phyloP scores from a whole-genome alignment of 306 rosid species.

The Cyamopsis tetragonoloba region DNA sequence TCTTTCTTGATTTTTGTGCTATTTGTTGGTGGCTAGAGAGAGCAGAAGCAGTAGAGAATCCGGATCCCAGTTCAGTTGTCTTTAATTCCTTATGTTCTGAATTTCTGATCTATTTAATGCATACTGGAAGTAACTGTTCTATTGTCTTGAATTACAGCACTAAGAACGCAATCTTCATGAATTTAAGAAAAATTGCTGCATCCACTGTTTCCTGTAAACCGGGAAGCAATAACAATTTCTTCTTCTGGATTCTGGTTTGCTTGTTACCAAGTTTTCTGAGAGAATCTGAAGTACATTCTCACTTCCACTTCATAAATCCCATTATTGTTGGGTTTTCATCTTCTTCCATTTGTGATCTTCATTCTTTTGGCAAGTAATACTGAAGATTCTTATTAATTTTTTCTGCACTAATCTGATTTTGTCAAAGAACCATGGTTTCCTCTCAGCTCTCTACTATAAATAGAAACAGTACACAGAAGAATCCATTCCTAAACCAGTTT shows the following conservation, averaged over 20 bases:
- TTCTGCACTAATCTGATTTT: constrained; percentile 1
- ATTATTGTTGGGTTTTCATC: constrained; percentile 46
- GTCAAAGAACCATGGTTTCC: constrained; percentile 54
- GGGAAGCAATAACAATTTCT: constrained; percentile 69
- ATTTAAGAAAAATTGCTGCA: constrained; percentile 50
- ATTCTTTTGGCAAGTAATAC: constrained; percentile 24
- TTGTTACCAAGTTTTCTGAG: constrained; percentile 56
- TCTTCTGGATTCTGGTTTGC: constrained; percentile 66
- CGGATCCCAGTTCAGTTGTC: neutral
- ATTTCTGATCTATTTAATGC: neutral
- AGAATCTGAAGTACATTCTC: constrained; percentile 43
- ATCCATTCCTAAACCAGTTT: constrained; percentile 42
- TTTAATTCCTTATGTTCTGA: neutral
- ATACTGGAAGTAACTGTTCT: constrained; percentile 10
- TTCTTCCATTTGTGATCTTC: constrained; percentile 21
- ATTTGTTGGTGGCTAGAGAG: no score
- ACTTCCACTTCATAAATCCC: constrained; percentile 40
- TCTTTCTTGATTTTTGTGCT: no score
- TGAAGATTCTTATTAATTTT: constrained; percentile 15
- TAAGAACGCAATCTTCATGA: constrained; percentile 65
- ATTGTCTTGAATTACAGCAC: constrained; percentile 37
- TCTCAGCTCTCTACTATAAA: constrained; percentile 45
- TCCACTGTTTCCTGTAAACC: constrained; percentile 71
- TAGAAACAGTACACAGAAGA: constrained; percentile 28
- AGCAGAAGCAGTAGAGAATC: no score